Conservation (phyloP, 1,284 basidiomycete species). For the Heterobasidion parviporum region DNA sequence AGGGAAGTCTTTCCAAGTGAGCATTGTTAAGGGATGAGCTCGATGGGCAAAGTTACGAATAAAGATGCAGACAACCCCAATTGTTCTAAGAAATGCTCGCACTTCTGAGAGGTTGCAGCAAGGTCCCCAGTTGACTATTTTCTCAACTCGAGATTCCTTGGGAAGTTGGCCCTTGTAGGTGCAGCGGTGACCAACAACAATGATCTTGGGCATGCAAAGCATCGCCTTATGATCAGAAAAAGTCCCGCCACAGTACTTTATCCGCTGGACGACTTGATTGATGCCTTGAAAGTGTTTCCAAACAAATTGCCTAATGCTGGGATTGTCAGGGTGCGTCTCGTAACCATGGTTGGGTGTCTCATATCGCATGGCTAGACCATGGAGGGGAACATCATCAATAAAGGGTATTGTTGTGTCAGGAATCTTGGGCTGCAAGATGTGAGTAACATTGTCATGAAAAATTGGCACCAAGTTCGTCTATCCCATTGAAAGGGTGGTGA, state of each 20-base stretch:
- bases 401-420: constrained; percentile 22
- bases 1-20: constrained; percentile 13
- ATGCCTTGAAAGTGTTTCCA: constrained; percentile 21
- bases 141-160: constrained; percentile 3
- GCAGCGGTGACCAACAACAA: constrained; percentile 20
- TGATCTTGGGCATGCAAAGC: constrained; percentile 11
- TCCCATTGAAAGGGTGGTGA: constrained; percentile 16
- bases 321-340: constrained; percentile 20
- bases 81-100: constrained; percentile 18
- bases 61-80: constrained; percentile 16
- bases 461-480: constrained; percentile 22
- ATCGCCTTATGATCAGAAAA: constrained; percentile 16
- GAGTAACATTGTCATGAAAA: neutral
- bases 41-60: constrained; percentile 4
- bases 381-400: constrained; percentile 19
- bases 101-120: constrained; percentile 15
- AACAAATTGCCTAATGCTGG: constrained; percentile 23
- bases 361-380: constrained; percentile 14
- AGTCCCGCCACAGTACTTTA: constrained; percentile 17
- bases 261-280: constrained; percentile 20
- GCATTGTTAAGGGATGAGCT: constrained; percentile 5
- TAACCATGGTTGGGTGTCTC: constrained; percentile 10
- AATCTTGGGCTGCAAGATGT: constrained; percentile 12
- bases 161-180: constrained; percentile 15
- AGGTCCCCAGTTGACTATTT: constrained; percentile 14